Conservation (phyloP, 768 basidiomycete species). For the Dacryopinax spathularia region DNA sequence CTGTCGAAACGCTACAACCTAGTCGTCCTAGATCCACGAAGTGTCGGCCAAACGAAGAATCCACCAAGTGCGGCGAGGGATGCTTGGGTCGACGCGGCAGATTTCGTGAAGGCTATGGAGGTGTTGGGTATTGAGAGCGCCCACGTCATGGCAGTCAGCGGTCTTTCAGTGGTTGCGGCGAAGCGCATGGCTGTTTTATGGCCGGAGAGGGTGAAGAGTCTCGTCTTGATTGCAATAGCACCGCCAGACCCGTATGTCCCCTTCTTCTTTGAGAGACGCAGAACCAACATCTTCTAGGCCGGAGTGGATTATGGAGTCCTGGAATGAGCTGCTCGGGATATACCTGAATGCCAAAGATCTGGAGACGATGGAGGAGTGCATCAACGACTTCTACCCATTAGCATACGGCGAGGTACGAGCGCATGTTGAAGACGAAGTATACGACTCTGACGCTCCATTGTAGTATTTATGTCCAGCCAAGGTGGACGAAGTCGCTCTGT, state of each 20-base stretch:
- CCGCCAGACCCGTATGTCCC: background rate
- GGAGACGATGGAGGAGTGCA: background rate
- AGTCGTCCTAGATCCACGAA: constrained; percentile 13
- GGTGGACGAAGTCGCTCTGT: background rate
- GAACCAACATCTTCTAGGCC: background rate
- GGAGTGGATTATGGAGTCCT: background rate
- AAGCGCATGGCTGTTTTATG: background rate
- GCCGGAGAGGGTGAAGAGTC: background rate
- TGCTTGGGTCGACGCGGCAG: background rate
- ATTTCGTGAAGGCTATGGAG: background rate
- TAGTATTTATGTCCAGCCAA: background rate
- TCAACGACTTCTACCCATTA: background rate
- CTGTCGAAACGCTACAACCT: constrained; percentile 9
- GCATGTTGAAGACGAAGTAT: background rate
- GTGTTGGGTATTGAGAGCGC: background rate
- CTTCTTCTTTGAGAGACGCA: background rate
- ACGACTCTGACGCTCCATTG: background rate
- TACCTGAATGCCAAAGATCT: background rate
- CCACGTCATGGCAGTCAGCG: background rate
- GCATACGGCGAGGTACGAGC: background rate
- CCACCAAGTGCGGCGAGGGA: background rate
- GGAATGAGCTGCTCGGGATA: background rate
- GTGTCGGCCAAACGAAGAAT: constrained; percentile 10
- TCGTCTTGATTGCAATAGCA: background rate
- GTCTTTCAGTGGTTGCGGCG: background rate